Percentiles rank a stretch among this genome's conserved stretches.
phyloP scores from a whole-genome alignment of 2,329 filamentous ascomycete genomes.

The Colletotrichum graminicola region DNA sequence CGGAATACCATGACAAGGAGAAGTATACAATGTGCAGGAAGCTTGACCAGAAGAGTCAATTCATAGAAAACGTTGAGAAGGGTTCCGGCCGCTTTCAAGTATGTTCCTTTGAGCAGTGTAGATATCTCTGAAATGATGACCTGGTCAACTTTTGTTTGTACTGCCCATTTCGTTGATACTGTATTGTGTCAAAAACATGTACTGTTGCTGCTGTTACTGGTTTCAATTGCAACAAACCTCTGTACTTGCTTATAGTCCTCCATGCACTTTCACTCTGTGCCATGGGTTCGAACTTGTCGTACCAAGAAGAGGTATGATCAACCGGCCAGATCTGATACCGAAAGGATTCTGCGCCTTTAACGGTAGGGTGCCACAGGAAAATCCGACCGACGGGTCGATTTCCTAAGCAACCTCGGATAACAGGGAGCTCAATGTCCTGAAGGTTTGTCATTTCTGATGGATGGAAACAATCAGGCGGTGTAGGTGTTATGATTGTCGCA shows the following conservation, averaged over 20 bases:
- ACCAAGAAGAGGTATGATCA: not conserved
- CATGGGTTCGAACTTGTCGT: not conserved
- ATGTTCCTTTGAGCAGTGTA: not conserved
- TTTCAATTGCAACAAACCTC: not conserved
- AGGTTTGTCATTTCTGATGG: not conserved
- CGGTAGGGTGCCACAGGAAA: not conserved
- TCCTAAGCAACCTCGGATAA: not conserved
- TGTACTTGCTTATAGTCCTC: not conserved
- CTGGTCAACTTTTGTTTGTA: no score
- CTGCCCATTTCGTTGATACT: not conserved
- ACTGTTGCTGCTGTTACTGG: no score
- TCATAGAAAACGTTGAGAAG: not conserved
- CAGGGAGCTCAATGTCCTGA: slow-evolving; percentile 5
- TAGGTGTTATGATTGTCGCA: not conserved
- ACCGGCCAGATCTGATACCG: not conserved
- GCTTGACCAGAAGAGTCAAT: not conserved
- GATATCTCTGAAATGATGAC: no score
- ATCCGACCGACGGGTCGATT: not conserved
- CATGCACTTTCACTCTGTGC: not conserved
- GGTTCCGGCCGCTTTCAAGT: no score
- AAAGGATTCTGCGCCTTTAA: not conserved
- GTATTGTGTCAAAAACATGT: not conserved
- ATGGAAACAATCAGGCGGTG: slow-evolving; percentile 2
- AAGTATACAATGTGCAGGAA: not conserved
- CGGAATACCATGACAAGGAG: not conserved